Evolutionary conservation across 768 basidiomycete genomes (phyloP).

Genomic region (Leccinum ochraceum): DNA sequence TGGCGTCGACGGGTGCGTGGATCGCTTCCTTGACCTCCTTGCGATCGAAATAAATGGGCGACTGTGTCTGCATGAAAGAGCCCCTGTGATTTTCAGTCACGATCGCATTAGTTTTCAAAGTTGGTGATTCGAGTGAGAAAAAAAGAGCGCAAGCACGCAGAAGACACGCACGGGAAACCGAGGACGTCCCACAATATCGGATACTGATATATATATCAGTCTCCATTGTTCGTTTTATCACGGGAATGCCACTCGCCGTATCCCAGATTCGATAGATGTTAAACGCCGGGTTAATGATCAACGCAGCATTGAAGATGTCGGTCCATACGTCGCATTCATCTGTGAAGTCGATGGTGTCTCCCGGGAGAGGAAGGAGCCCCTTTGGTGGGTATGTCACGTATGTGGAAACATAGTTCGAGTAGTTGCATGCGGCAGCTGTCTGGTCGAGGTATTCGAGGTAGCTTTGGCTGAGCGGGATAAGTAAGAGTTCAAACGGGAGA

Average conservation of each 20-base stretch:
- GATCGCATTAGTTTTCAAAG: too few relatives aligned
- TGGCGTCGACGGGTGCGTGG: conserved; percentile 57
- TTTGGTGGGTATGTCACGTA: conserved; percentile 67
- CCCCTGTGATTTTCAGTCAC: conserved; percentile 39
- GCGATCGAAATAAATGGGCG: conserved; percentile 71
- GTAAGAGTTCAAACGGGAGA: neutral
- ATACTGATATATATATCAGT: conserved; percentile 35
- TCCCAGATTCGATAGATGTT: conserved; percentile 79
- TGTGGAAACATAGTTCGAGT: conserved; percentile 61
- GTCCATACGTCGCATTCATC: conserved; percentile 69
- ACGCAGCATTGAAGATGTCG: conserved; percentile 59
- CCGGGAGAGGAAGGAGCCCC: conserved; percentile 66
- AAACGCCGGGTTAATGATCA: conserved; percentile 71
- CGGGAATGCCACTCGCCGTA: conserved; percentile 38
- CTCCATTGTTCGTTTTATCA: neutral
- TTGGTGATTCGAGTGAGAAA: too few relatives aligned
- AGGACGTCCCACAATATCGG: conserved; percentile 79
- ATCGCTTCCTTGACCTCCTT: conserved; percentile 64
- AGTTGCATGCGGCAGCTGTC: conserved; percentile 54
- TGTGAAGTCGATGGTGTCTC: conserved; percentile 46
- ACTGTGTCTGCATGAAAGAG: conserved; percentile 53
- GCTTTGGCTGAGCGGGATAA: conserved; percentile 49
- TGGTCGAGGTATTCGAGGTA: conserved; percentile 61
- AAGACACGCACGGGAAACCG: conserved; percentile 64
- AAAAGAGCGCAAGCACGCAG: too few relatives aligned